Base-by-base conservation (phyloP, 2,329 filamentous ascomycete genomes). In the Neobulgaria alba region DNA sequence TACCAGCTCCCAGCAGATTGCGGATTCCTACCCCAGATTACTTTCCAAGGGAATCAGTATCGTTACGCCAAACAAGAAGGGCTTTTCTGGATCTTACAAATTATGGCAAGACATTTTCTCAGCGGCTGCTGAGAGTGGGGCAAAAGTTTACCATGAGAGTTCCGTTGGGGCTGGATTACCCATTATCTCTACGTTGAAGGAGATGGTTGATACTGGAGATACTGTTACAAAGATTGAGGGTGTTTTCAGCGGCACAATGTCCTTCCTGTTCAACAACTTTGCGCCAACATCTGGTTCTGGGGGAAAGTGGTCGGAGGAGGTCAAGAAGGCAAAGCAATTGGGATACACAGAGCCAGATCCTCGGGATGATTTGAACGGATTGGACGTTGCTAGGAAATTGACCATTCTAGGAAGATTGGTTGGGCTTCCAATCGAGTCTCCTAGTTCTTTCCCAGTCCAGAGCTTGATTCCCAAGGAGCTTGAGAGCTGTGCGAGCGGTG, bases 21-120 rank as follows among this genome's bases (percentile, higher is more conserved):
- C 90, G 36, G 76, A 85, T 46, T 67, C 76, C 20, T 98, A 98
- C 64, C 89, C 92, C 1, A 63, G 74, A 34, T 85, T 94, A 63
- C 69, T 98, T 46, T 73, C 76, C 56, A 77, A 79, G 49, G 90
- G 89, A 10, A 81, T 98, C 63, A 90, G 79, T 63, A 79, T 98
- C 55, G 86, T 96, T 19, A 98, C 92, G 1, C 89, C 92, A 32
- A 98, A 96, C 73, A 98, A 98, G 72, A 98, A 98, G 67, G 90
- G 85, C 10, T 98, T 98, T 66, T 93, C 87, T 0, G 80, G 84
- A 43, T 79, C 77, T 33, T 79, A 85, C 56, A 71, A 78, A 53
- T 69, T 95, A 41, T 98, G 90, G 89, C 75, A 85, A 57, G 77
- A 84, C 48, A 95, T 98, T 59, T 93, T 94, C 63, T 66, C 69